Evolutionary conservation across 345 rosid species (phyloP).

Genomic region (Citrus mangshanensis): DNA sequence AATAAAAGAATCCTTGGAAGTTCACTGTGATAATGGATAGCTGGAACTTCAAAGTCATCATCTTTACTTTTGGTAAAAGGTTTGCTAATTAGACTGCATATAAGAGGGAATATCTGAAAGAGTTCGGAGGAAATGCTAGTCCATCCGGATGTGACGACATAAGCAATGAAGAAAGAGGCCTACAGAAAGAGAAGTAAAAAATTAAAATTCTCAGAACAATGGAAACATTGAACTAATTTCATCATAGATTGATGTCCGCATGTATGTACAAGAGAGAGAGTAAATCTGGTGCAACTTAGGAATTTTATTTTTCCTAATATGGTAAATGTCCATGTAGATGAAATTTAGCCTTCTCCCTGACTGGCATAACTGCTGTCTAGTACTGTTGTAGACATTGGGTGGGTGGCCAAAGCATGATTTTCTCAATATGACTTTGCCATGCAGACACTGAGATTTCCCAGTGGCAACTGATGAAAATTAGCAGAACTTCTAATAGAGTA

Average conservation of each 20-base stretch:
- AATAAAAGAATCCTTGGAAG: slow-evolving; percentile 84
- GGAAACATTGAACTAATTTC: not conserved
- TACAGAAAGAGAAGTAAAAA: slow-evolving; percentile 34
- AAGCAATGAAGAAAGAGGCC: slow-evolving; percentile 93
- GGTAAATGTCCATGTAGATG: not conserved
- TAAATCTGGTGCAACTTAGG: not conserved
- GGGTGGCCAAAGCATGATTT: not conserved
- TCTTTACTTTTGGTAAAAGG: slow-evolving; percentile 47
- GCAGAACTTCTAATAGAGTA: not conserved
- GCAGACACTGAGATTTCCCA: not conserved
- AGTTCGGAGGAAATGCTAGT: slow-evolving; percentile 83
- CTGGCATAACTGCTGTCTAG: not conserved
- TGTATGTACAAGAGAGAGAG: not conserved
- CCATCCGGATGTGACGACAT: slow-evolving; percentile 98
- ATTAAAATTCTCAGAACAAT: slow-evolving; percentile 11
- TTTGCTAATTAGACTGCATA: slow-evolving; percentile 46
- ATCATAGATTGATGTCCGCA: not conserved
- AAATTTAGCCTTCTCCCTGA: not conserved
- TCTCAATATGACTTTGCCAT: not conserved
- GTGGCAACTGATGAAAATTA: not conserved
- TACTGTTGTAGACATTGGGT: not conserved
- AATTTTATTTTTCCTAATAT: not conserved
- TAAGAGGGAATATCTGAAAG: slow-evolving; percentile 71
- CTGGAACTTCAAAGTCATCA: slow-evolving; percentile 66
- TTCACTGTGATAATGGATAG: slow-evolving; percentile 76